Base-by-base conservation (phyloP, 2,329 filamentous ascomycete species). In the Chalara sp. region DNA sequence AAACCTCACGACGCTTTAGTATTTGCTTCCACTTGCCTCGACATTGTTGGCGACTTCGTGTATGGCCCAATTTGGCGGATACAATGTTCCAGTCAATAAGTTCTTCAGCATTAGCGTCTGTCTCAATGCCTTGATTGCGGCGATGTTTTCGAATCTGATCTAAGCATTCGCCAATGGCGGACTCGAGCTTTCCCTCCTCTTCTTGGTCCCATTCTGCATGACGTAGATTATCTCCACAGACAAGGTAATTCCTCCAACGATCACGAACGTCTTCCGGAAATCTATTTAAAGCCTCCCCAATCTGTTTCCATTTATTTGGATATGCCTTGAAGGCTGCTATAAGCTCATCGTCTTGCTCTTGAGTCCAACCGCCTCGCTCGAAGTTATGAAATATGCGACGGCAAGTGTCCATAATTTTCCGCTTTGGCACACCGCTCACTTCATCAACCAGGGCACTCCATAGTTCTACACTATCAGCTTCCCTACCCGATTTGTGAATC, bases 321-420 rank as follows among this genome's bases (percentile, higher is more conserved):
- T 54, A 46, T 44, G 29, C 75, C 73, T 73, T 67, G 47, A 76
- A 72, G 5, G 79, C 64, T 1, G 68, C 55, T 5, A 61, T 67
- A 6, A 87, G 66, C 51, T 76, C 70, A 6, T 76, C 67, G 50
- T 86, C 80, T 57, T 86, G 75, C 41, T 82, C 78, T 2, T 63
- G 52, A 0, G 75, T 79, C 83, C 83, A 87, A 2, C 68, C 63
- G 4, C 76, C 80, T 32, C 81, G 78, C 10, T 76, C 73, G 60
- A 76, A 87, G 53, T 83, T 84, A 68, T 87, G 81, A 55, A 81
- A 89, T 31, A 76, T 74, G 48, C 83, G 77, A 45, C 84, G 76
- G 32, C 78, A 78, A 55, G 78, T 72, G 49, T 76, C 73, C 52
- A 79, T 75, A 6, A 83, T 63, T 58, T 78, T 79, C 53, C 75